Evolutionary conservation across 345 rosid species (phyloP), one percentile per base, ranked within the genome.

Genomic region (Angophora floribunda): DNA sequence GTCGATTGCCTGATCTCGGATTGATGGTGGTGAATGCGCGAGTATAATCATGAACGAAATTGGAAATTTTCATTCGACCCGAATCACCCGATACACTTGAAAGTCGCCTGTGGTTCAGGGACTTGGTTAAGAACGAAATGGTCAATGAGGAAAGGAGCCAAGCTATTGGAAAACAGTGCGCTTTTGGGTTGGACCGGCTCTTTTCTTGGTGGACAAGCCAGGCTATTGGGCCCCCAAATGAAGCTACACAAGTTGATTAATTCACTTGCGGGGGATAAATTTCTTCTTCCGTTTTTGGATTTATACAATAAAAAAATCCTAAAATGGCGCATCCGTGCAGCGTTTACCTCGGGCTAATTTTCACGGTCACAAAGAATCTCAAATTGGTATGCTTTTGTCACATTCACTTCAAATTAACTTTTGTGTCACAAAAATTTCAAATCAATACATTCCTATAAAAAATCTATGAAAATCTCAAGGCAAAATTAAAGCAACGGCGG

Each of bases 331-430:
- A 13, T 36, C 36, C 15, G 14, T n/a, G 9, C 9, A n/a, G 9
- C 0, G 4, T n/a, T 63, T n/a, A n/a, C 16, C 75, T n/a, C 9
- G 3, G 5, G 6, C 16, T 63, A 63, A n/a, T 63, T 63, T n/a
- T n/a, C 75, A 14, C 41, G 4, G 4, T n/a, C 30, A 63, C 75
- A n/a, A 13, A 63, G n/a, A 13, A 13, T n/a, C 9, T 28, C 36
- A n/a, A 63, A n/a, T 1, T 13, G 14, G 0, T 4, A 28, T 28
- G n/a, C 32, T 28, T 0, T 0, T 28, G 32, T 5, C 36, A 13
- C 9, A n/a, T 63, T 1, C 1, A n/a, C 19, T 63, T 15, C 30
- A 63, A 63, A n/a, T 0, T n/a, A 8, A 63, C n/a, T 63, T 63
- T 6, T 9, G 7, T n/a, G 14, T 63, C 36, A 63, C 0, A 12